phyloP scores from a whole-genome alignment of 2,329 filamentous ascomycete genomes.

The Fusarium equiseti region DNA sequence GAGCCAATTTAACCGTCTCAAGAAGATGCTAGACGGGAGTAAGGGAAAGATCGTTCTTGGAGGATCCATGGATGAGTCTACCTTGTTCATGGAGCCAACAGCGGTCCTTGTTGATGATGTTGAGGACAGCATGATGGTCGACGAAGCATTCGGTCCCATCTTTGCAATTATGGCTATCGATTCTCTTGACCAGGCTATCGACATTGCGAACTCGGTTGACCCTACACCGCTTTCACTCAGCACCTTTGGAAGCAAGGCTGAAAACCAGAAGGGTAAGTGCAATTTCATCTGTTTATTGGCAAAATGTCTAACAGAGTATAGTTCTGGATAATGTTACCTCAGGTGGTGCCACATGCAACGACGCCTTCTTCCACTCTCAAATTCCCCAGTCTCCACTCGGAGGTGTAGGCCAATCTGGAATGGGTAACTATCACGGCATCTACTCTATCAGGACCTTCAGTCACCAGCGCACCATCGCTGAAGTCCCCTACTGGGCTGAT shows the following conservation, averaged over 20 bases:
- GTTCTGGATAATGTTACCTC: slow-evolving; percentile 57
- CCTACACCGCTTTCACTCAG: slow-evolving; percentile 87
- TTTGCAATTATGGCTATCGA: slow-evolving; percentile 85
- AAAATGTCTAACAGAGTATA: slow-evolving; percentile 49
- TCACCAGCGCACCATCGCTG: slow-evolving; percentile 55
- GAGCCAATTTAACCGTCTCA: slow-evolving; percentile 82
- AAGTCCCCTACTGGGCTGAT: slow-evolving; percentile 55
- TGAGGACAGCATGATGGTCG: slow-evolving; percentile 78
- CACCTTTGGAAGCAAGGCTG: slow-evolving; percentile 83
- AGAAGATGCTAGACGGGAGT: slow-evolving; percentile 88
- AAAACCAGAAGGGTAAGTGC: slow-evolving; percentile 76
- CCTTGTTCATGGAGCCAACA: slow-evolving; percentile 90
- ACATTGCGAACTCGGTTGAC: slow-evolving; percentile 82
- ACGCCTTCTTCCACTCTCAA: slow-evolving; percentile 58
- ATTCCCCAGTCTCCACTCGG: slow-evolving; percentile 61
- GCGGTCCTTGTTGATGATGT: slow-evolving; percentile 83
- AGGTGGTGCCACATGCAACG: slow-evolving; percentile 65
- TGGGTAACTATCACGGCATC: slow-evolving; percentile 62
- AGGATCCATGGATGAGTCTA: slow-evolving; percentile 81
- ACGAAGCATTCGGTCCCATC: slow-evolving; percentile 95
- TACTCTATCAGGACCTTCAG: slow-evolving; percentile 61
- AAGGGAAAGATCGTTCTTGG: slow-evolving; percentile 89
- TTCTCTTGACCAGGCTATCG: slow-evolving; percentile 86
- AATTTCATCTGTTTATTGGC: neutral
- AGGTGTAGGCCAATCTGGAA: slow-evolving; percentile 62